Conservation (phyloP, 2,329 filamentous ascomycete genomes). For the Basipetospora chlamydospora region DNA sequence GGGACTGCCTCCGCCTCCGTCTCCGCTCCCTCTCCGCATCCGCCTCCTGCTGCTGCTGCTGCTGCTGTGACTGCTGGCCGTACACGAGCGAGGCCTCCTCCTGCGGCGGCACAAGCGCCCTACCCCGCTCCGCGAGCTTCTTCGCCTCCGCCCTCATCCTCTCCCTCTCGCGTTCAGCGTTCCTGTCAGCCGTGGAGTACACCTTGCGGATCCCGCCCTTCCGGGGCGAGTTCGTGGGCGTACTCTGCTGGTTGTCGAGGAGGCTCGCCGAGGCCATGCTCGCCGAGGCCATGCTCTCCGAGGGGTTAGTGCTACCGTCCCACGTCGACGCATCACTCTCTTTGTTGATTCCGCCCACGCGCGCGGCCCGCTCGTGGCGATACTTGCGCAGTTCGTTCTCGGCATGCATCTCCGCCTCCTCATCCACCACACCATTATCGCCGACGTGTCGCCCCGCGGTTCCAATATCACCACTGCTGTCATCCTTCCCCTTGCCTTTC, state of each 20-base stretch:
- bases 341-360: constrained; percentile 80
- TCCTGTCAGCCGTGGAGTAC: constrained; percentile 44
- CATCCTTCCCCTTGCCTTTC: constrained; percentile 27
- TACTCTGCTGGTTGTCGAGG: constrained; percentile 40
- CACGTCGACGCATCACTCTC: constrained; percentile 65
- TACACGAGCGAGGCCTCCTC: no score
- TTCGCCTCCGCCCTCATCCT: constrained; percentile 38
- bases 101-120: constrained; percentile 10
- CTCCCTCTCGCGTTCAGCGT: constrained; percentile 26
- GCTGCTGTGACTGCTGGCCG: no score
- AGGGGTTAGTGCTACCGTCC: constrained; percentile 58
- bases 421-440: constrained; percentile 48
- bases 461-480: constrained; percentile 9
- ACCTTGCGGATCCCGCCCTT: constrained; percentile 40
- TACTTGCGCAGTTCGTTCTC: constrained; percentile 65
- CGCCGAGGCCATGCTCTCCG: constrained; percentile 46
- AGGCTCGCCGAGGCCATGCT: constrained; percentile 48
- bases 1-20: neutral
- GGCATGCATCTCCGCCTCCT: constrained; percentile 46
- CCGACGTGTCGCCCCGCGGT: constrained; percentile 27
- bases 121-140: constrained; percentile 38
- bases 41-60: neutral
- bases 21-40: neutral
- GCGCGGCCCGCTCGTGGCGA: constrained; percentile 71
- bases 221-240: constrained; percentile 40